Evolutionary conservation across 140 eudicot genomes (phyloP), one percentile per base, ranked within the genome.

Genomic region (Oenanthe javanica): DNA sequence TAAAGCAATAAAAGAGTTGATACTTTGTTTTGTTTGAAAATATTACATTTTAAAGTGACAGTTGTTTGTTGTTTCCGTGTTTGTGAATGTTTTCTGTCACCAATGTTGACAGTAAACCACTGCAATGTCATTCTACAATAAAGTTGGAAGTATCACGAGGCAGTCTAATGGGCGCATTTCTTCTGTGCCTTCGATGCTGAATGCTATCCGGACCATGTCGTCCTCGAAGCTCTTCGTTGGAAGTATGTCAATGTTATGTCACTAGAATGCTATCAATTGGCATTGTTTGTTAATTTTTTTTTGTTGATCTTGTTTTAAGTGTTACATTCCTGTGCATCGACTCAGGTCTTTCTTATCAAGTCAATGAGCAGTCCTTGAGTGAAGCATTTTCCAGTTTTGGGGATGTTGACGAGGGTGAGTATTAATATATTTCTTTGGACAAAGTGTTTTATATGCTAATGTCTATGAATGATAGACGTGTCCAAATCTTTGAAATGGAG

Each of bases 311-410:
- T 54, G 14, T 40, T 21, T 16, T 5, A 48, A 25, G 45, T 48
- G 8, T 31, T 77, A 21, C 48, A 46, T 16, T 5, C 4, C 25
- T 15, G 47, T 75, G 43, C 23, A 18, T 81, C 66, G 27, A 2
- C 78, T 55, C 79, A 94, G 97, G 99, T 80, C 97, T 94, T 74
- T 90, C 99, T 23, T 92, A 51, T 48, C 86, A 87, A 79, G 88
- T 97, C 76, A 91, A 94, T 86, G 95, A 92, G 40, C 79, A 77
- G 42, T 72, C 89, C 2, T 82, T 94, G 85, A 90, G 82, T 84
- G 93, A 92, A 13, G 97, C 99, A 5, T 94, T 94, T 86, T 70
- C 92, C 42, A 55, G 88, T 80, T 94, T 85, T 78, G 99, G 99
- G 50, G 97, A 94, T 23, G 97, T 94, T 54, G 49, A 64, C 59